A percentile compares a stretch with the other conserved stretches of the same genome.
These are phyloP conservation scores for Grosmannia serpens DNA, from an alignment of 2,329 filamentous ascomycete species.

Conservation along the genomic window DNA sequence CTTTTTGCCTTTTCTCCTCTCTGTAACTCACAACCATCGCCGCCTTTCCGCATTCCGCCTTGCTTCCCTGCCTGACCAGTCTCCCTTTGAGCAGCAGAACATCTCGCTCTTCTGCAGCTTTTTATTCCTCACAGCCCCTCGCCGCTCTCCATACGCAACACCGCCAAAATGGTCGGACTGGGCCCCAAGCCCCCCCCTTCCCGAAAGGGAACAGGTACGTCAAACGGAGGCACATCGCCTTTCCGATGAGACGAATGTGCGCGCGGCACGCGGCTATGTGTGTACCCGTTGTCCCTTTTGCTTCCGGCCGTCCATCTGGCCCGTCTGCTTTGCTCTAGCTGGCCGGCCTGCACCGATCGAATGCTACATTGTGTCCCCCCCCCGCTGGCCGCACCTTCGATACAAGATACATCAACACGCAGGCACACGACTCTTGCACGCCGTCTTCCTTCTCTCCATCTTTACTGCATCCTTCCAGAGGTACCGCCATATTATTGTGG, in stretches of 20 bases:
- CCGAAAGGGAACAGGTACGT: slow-evolving; percentile 33
- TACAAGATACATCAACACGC: background rate
- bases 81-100: background rate
- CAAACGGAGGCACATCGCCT: background rate
- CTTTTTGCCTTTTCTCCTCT: background rate
- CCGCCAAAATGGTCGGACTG: slow-evolving; percentile 45
- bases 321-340: background rate
- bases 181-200: slow-evolving; percentile 53
- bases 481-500: background rate
- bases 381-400: background rate
- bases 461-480: background rate
- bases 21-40: background rate
- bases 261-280: background rate
- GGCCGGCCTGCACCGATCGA: background rate
- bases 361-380: background rate
- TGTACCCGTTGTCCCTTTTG: background rate
- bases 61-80: background rate
- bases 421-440: background rate
- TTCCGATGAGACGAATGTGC: background rate
- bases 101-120: background rate
- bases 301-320: background rate
- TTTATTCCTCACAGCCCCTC: background rate
- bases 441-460: background rate
- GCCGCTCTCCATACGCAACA: background rate
- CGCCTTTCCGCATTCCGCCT: too few species aligned